phyloP scores from a whole-genome alignment of 345 rosid species.

The Boechera divaricarpa region DNA sequence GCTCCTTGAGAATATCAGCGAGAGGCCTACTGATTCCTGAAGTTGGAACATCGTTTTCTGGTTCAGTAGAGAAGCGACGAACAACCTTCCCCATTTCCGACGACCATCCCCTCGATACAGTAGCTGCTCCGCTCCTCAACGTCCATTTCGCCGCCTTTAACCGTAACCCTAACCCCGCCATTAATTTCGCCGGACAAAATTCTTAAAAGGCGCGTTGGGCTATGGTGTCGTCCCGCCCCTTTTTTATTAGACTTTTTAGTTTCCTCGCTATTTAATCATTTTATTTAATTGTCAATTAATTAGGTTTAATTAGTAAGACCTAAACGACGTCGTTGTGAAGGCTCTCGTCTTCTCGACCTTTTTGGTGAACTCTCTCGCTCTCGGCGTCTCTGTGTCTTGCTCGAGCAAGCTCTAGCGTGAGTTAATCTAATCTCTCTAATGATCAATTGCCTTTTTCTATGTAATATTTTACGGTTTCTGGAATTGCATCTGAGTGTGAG shows the following conservation, averaged over 20 bases:
- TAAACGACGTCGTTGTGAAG: slow-evolving; percentile 3
- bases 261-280: not conserved
- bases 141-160: slow-evolving; percentile 30
- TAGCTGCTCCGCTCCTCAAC: slow-evolving; percentile 28
- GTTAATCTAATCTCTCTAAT: slow-evolving; percentile 22
- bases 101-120: slow-evolving; percentile 13
- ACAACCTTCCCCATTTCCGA: slow-evolving; percentile 15
- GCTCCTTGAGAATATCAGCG: slow-evolving; percentile 71
- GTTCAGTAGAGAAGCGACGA: slow-evolving; percentile 38
- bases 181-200: slow-evolving; percentile 30
- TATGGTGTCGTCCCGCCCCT: not conserved
- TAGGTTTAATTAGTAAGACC: not conserved
- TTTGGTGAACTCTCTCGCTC: not conserved
- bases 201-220: slow-evolving; percentile 8
- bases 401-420: slow-evolving; percentile 5
- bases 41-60: slow-evolving; percentile 55
- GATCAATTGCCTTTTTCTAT: not conserved
- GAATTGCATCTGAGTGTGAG: slow-evolving; percentile 7
- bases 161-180: slow-evolving; percentile 42
- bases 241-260: not conserved
- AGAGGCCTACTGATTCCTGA: slow-evolving; percentile 76
- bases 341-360: not conserved
- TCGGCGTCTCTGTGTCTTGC: slow-evolving; percentile 11
- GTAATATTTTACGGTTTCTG: not conserved
- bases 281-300: not conserved